Percentiles rank a stretch among this genome's conserved stretches.
phyloP scores from a whole-genome alignment of 2,329 filamentous ascomycete genomes.

The Aspergillus fijiensis region DNA sequence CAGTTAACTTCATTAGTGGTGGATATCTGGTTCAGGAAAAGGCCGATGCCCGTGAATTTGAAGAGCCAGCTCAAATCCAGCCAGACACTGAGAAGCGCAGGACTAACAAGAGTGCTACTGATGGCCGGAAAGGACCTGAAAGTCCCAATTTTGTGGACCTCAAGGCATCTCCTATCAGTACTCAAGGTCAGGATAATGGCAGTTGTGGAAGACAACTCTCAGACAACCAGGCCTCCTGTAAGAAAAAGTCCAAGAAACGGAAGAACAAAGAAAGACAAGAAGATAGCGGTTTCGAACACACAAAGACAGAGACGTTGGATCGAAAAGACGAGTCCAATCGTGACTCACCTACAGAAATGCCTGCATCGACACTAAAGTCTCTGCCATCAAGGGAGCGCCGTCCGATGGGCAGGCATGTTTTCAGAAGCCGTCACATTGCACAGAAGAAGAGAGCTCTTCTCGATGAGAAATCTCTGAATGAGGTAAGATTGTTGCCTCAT shows the following conservation, averaged over 20 bases:
- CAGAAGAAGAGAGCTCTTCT: conserved; percentile 82
- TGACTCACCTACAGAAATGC: conserved; percentile 41
- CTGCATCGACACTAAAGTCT: conserved; percentile 47
- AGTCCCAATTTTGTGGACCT: not conserved
- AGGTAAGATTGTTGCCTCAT: conserved; percentile 55
- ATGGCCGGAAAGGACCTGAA: not conserved
- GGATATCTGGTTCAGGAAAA: conserved; percentile 67
- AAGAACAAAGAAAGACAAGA: conserved; percentile 32
- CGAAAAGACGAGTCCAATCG: conserved; percentile 25
- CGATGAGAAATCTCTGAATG: conserved; percentile 79
- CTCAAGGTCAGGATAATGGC: not conserved
- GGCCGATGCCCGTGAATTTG: conserved; percentile 38
- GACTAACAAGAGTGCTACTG: not conserved
- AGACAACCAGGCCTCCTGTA: not conserved
- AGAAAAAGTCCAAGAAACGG: conserved; percentile 38
- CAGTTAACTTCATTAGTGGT: conserved; percentile 83
- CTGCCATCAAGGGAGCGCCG: conserved; percentile 47
- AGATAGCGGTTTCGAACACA: conserved; percentile 25
- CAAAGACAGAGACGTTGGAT: conserved; percentile 1
- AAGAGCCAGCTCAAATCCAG: conserved; percentile 27
- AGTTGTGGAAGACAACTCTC: not conserved
- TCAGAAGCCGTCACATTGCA: conserved; percentile 78
- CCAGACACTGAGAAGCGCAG: not conserved
- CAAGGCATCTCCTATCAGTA: not conserved
- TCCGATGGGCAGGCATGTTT: conserved; percentile 64